Conservation (phyloP, 2,329 filamentous ascomycete species). For the Westerdykella aurantiaca region DNA sequence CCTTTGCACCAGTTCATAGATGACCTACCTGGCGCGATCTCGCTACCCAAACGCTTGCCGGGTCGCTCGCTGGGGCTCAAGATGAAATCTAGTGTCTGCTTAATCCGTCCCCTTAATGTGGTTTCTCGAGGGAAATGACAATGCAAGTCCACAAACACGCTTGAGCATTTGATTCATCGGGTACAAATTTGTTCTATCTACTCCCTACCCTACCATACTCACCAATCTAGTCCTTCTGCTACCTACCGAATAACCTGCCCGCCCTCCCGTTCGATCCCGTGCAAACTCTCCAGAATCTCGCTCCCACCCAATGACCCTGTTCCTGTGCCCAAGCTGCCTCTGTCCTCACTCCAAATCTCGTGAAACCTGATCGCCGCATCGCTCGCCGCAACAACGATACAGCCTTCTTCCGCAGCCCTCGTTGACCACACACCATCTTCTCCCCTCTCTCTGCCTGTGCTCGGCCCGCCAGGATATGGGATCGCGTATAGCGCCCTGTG, state of each 20-base stretch:
- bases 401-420: conserved; percentile 63
- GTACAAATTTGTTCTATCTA: not conserved
- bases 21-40: too few relatives aligned
- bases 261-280: conserved; percentile 69
- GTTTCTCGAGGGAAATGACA: too few relatives aligned
- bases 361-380: conserved; percentile 93
- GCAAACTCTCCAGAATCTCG: conserved; percentile 74
- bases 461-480: conserved; percentile 65
- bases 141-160: too few relatives aligned
- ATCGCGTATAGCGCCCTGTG: conserved; percentile 83
- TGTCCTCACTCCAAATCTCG: conserved; percentile 78
- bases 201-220: not conserved
- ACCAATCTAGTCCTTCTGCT: not conserved
- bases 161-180: too few relatives aligned
- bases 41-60: too few relatives aligned
- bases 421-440: conserved; percentile 52
- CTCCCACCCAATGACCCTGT: conserved; percentile 64
- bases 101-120: too few relatives aligned
- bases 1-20: too few relatives aligned
- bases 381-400: conserved; percentile 85
- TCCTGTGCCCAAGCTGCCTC: conserved; percentile 47
- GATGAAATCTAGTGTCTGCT: too few relatives aligned
- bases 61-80: too few relatives aligned
- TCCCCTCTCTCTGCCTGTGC: conserved; percentile 34
- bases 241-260: conserved; percentile 34